Conservation (phyloP, 176 grass and related monocot species). For the Calamus simplicifolius region DNA sequence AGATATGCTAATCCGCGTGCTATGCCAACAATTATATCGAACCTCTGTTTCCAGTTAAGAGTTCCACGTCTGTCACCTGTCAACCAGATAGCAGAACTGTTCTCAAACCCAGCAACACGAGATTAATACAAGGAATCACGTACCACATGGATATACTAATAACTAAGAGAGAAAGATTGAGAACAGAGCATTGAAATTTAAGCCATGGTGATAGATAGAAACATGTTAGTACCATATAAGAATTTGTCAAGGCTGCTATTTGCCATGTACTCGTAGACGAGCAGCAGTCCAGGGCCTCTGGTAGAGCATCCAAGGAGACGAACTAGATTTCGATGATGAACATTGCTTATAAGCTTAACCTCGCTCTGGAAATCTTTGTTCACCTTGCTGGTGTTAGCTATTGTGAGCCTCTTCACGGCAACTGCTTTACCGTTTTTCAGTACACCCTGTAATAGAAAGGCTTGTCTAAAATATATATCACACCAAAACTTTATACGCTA, state of each 20-base stretch:
- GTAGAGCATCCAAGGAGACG: conserved; percentile 68
- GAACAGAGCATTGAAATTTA: too few species aligned
- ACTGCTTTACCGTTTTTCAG: conserved; percentile 78
- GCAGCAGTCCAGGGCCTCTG: conserved; percentile 52
- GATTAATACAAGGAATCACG: too few species aligned
- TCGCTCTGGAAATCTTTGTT: conserved; percentile 64
- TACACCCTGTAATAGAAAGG: conserved; percentile 34
- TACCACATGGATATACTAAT: too few species aligned
- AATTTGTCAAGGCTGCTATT: conserved; percentile 85
- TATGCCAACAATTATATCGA: conserved; percentile 72
- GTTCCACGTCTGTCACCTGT: conserved; percentile 50
- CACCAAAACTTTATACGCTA: too few species aligned
- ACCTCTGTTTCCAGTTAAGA: conserved; percentile 74
- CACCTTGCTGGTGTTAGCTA: conserved; percentile 40
- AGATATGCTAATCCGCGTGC: conserved; percentile 73
- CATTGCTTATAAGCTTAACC: conserved; percentile 87
- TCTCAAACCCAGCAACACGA: too few species aligned
- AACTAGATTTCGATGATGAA: conserved; percentile 76
- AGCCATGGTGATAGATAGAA: too few species aligned
- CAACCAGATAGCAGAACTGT: neutral
- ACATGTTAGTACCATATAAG: conserved; percentile 36
- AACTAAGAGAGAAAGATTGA: too few species aligned
- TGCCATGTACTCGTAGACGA: conserved; percentile 92
- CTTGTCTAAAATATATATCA: too few species aligned
- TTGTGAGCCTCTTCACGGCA: conserved; percentile 59